Evolutionary conservation across 2,329 filamentous ascomycete species (phyloP), one percentile per base, ranked within the genome.

Genomic region (Diaporthe australafricana): DNA sequence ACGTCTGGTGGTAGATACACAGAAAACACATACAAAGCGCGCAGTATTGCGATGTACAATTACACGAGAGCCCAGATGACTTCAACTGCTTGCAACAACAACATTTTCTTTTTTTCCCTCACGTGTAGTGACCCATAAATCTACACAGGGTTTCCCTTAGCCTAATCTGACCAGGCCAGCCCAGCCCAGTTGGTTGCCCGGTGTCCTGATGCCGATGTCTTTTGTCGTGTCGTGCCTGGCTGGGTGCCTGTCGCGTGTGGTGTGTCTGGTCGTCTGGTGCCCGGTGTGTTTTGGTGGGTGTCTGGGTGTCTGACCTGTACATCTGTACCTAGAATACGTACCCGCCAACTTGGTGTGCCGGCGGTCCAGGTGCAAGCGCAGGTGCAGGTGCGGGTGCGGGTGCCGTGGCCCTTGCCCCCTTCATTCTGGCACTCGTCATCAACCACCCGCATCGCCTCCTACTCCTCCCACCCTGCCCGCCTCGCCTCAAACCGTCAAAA

Each of bases 361-460:
- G 8, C 52, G 32, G 53, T 38, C 32, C 53, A 53, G 50, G 50
- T 53, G 11, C 50, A 45, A 40, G 60, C 25, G 30, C 60, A 35
- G 42, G 42, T 35, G n/a, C 30, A 20, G 17, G 20, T 6, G 35
- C 53, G 12, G 56, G 57, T 7, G 25, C 42, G 27, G 62, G 62
- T 53, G 63, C 52, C 22, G 63, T 67, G 48, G 63, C 63, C 63
- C 63, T 67, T 67, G 63, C 63, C 63, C 63, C 67, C 66, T 69
- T 60, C 53, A 40, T 69, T 60, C 67, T 52, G 42, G 50, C 42
- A 69, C 67, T 69, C 67, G 53, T 69, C 67, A 69, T 69, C 53
- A 69, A 48, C 25, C 45, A 60, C 42, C 53, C 45, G 53, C 67
- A 48, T 40, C 53, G 32, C 42, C 52, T 57, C 27, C 30, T 7